These are phyloP conservation scores for Coemansia sp. DNA, from an alignment of 192 early-diverging fungal genomes.

Conservation along the genomic window DNA sequence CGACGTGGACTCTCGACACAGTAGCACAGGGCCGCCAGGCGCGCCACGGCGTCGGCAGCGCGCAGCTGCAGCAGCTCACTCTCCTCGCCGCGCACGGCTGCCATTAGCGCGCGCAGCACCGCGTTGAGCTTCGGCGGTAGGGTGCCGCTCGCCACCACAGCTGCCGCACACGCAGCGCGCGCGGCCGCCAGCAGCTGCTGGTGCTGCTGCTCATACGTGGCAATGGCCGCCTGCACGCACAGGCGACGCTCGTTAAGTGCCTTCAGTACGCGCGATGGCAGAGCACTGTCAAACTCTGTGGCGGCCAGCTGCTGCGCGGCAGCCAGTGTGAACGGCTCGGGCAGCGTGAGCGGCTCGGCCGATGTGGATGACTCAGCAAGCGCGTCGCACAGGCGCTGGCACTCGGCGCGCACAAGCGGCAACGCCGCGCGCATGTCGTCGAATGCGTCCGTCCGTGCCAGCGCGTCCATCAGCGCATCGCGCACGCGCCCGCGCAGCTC, in stretches of 20 bases:
- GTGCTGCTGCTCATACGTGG: conserved; percentile 62
- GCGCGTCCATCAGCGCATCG: conserved; percentile 56
- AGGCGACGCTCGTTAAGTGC: conserved; percentile 56
- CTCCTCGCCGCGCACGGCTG: conserved; percentile 67
- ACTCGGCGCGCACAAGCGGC: neutral
- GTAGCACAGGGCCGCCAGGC: conserved; percentile 39
- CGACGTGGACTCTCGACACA: neutral
- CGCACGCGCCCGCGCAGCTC: conserved; percentile 41
- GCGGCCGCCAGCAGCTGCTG: conserved; percentile 60
- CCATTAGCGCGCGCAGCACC: conserved; percentile 84
- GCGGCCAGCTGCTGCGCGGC: conserved; percentile 52
- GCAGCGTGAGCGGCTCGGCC: conserved; percentile 2
- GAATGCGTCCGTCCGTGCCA: neutral
- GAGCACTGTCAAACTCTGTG: conserved; percentile 34
- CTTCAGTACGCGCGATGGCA: neutral
- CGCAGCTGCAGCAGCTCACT: conserved; percentile 57
- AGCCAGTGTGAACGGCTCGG: conserved; percentile 54
- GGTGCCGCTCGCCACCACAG: conserved; percentile 69
- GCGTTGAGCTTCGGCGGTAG: conserved; percentile 81
- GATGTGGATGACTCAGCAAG: too few relatives aligned
- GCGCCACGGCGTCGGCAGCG: conserved; percentile 53
- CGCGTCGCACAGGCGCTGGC: conserved; percentile 15
- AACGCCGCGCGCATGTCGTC: neutral
- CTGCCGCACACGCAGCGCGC: conserved; percentile 68
- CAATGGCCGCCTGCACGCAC: conserved; percentile 62